phyloP scores from a whole-genome alignment of 192 early-diverging fungal species.

The Chytriomyces sp. region DNA sequence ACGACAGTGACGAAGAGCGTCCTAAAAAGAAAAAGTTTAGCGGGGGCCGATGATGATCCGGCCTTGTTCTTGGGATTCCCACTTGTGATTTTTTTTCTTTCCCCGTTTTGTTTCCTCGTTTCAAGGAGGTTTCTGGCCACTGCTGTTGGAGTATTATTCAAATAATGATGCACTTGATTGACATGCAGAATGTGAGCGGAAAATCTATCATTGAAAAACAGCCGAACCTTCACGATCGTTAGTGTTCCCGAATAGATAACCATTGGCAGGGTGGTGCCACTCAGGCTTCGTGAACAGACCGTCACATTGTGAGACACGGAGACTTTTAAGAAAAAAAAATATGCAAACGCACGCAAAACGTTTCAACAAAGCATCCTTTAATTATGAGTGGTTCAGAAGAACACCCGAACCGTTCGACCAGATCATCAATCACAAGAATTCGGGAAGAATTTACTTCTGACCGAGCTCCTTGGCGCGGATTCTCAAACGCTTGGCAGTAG shows the following conservation, averaged over 20 bases:
- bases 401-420: background rate
- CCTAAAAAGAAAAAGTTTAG: conserved; percentile 27
- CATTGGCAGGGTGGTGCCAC: no score
- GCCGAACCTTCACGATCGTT: no score
- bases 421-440: background rate
- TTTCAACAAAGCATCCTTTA: no score
- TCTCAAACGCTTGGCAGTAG: conserved; percentile 34
- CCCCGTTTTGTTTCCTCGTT: background rate
- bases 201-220: no score
- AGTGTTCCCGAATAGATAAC: no score
- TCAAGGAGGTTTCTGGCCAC: background rate
- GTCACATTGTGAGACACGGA: no score
- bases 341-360: no score
- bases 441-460: conserved; percentile 36
- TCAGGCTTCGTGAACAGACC: no score
- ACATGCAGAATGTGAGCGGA: no score
- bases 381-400: background rate
- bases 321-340: no score
- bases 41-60: background rate
- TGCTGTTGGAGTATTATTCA: no score
- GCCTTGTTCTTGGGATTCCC: background rate
- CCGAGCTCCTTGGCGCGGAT: conserved; percentile 26
- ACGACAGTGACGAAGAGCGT: conserved; percentile 24
- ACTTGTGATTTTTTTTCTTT: background rate
- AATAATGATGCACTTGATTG: no score